Base-by-base conservation (phyloP, 345 rosid species). In the Garcia nutans region DNA sequence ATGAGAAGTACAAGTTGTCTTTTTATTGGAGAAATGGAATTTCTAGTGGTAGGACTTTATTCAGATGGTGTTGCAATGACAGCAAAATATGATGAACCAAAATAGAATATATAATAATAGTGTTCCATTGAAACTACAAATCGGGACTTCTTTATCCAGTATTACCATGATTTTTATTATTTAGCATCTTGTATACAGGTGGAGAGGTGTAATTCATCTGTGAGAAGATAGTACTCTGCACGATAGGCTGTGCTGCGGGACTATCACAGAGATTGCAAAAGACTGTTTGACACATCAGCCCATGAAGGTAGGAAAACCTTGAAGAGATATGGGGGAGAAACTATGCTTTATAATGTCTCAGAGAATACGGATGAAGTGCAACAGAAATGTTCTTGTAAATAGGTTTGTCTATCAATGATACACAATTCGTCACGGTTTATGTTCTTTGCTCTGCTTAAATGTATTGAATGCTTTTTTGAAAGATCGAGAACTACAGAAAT, bases 211-310 rank as follows among this genome's bases (percentile, higher is more conserved):
- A 84, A 81, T 60, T 77, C 86, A 79, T 74, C 83, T 49, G 81
- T 77, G 58, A 80, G 83, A 77, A 87, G 84, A 87, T 86, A 89
- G 74, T 85, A 85, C 77, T 89, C 93, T 71, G 81, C 89, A 61
- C 89, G 74, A 55, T 92, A 82, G 73, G 78, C 82, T 42, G 84
- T 90, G 68, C 80, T 80, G 60, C 85, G 81, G 75, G 88, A 85
- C 81, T 79, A 73, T 79, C 61, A 73, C 20, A 84, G 81, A 20
- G 87, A 83, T n/a, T 56, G 86, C 85, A 82, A 76, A 60, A 85
- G 74, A 57, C 77, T 82, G 72, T 82, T 84, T 37, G 83, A 52
- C 41, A 85, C 89, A 10, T 87, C 89, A 3, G 76, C 71, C 47
- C 79, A 69, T 55, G 82, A 82, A 73, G 82, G 74, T 24, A 6